Percentiles rank a stretch among this genome's conserved stretches.
Conservation (phyloP, 176 grass and related monocot genomes). For the Triticum turgidum region DNA sequence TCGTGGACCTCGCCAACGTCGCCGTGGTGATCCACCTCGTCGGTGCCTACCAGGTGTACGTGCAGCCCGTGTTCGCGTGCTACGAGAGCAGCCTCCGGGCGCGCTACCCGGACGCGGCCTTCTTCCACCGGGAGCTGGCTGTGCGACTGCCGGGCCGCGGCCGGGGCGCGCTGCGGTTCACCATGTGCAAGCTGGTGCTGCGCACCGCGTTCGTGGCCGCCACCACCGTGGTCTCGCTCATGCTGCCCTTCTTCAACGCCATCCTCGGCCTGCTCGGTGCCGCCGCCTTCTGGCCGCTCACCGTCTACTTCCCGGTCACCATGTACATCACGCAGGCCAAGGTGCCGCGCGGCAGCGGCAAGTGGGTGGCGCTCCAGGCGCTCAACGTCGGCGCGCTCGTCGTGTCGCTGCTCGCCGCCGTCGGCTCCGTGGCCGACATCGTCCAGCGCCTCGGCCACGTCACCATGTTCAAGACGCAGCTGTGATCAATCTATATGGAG, state of each 20-base stretch:
- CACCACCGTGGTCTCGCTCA: conserved; percentile 69
- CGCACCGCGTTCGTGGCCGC: conserved; percentile 61
- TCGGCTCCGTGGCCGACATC: conserved; percentile 75
- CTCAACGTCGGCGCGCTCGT: conserved; percentile 63
- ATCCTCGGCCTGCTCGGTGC: conserved; percentile 76
- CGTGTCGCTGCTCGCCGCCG: conserved; percentile 68
- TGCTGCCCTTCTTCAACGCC: conserved; percentile 97
- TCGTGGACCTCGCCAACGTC: conserved; percentile 73
- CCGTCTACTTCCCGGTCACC: conserved; percentile 83
- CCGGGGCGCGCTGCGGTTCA: conserved; percentile 50
- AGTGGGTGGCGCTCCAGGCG: conserved; percentile 69
- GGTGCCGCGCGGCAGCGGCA: conserved; percentile 53
- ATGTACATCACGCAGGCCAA: conserved; percentile 78
- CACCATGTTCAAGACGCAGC: conserved; percentile 70
- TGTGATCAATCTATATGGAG: conserved; percentile 25
- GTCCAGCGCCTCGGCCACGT: conserved; percentile 67
- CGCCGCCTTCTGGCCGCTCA: conserved; percentile 79
- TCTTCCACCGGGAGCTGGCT: conserved; percentile 65
- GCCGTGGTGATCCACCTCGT: conserved; percentile 80
- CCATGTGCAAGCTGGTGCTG: conserved; percentile 64
- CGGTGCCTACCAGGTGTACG: conserved; percentile 89
- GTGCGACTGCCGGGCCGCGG: conserved; percentile 39
- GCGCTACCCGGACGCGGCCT: conserved; percentile 60
- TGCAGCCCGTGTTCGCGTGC: conserved; percentile 75
- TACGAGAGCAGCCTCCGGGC: conserved; percentile 67